These are phyloP conservation scores for Mastigamoeba balamuthi DNA, from an alignment of 78 protist species.

Conservation along the genomic window DNA sequence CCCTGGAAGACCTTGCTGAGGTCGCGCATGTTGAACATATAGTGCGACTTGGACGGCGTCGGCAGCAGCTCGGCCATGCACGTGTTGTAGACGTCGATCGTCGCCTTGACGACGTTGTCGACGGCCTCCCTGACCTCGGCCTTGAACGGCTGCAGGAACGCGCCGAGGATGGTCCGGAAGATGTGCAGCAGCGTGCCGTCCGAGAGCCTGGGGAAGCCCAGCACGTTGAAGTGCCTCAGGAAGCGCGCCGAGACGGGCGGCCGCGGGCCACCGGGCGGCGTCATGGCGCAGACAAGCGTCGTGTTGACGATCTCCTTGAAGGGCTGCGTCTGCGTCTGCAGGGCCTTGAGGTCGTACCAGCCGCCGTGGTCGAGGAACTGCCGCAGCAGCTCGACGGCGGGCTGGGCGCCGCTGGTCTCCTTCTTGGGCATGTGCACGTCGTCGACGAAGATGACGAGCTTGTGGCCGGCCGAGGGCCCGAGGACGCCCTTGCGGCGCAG, in stretches of 20 bases:
- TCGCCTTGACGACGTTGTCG: constrained; percentile 11
- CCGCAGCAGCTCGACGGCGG: constrained; percentile 69
- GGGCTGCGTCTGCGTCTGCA: not conserved
- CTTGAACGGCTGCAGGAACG: not conserved
- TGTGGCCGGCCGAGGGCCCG: constrained; percentile 58
- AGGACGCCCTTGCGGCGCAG: constrained; percentile 37
- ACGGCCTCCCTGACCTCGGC: not conserved
- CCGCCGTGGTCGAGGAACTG: constrained; percentile 62
- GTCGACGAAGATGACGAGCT: constrained; percentile 58
- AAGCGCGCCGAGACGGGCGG: constrained; percentile 55
- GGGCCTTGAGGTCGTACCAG: constrained; percentile 51
- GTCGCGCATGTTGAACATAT: constrained; percentile 90
- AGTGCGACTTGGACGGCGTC: constrained; percentile 82
- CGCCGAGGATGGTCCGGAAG: constrained; percentile 47
- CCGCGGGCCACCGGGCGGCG: constrained; percentile 86
- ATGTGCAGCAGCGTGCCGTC: constrained; percentile 23
- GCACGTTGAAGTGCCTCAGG: constrained; percentile 68
- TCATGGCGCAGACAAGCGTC: constrained; percentile 57
- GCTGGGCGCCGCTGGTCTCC: constrained; percentile 67
- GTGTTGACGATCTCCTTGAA: constrained; percentile 34
- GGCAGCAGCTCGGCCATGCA: constrained; percentile 52
- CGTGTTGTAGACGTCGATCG: constrained; percentile 26
- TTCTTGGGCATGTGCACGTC: constrained; percentile 77
- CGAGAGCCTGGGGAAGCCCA: constrained; percentile 58
- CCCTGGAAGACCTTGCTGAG: constrained; percentile 72